Evolutionary conservation across 345 rosid genomes (phyloP), one percentile per base, ranked within the genome.

Genomic region (Eutrema yunnanense): DNA sequence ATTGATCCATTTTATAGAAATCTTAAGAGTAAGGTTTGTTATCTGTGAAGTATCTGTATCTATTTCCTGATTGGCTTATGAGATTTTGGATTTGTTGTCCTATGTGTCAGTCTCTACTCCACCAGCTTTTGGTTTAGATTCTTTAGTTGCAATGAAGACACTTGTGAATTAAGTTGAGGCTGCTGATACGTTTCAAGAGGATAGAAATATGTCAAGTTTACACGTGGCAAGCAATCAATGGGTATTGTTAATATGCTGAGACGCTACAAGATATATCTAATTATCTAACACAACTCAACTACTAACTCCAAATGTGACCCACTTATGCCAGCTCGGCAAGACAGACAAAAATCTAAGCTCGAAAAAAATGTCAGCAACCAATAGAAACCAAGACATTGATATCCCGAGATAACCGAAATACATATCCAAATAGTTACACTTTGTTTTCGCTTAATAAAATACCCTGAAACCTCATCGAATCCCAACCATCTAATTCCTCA

Each of bases 1-100:
- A 47, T 53, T 19, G 60, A 8, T 62, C 13, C 0, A 3, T 36
- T 69, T 62, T 63, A 68, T 76, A 70, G 59, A 16, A 61, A 36
- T 16, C 3, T 5, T 37, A 4, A 42, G 65, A 69, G 71, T 76
- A 69, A 69, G 79, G 71, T 76, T 76, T 70, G 74, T 69, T 69
- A 76, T 75, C 74, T 76, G 4, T 46, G 51, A 30, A 69, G 71
- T 54, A 69, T 76, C 75, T 69, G 3, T 54, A 76, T 62, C 79
- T 76, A 30, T 69, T 62, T 62, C 0, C 46, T 76, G 70, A 76
- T 76, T 76, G 75, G 79, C 5, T 76, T 2, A 0, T 40, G 70
- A 69, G 75, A 70, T 68, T 76, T 62, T 69, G 47, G 47, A 38
- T 46, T 44, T 67, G 40, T n/a, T 67, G 38, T 74, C 78, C 54